Conservation (phyloP, 2,329 filamentous ascomycete genomes). For the Fusarium fujikuroi region DNA sequence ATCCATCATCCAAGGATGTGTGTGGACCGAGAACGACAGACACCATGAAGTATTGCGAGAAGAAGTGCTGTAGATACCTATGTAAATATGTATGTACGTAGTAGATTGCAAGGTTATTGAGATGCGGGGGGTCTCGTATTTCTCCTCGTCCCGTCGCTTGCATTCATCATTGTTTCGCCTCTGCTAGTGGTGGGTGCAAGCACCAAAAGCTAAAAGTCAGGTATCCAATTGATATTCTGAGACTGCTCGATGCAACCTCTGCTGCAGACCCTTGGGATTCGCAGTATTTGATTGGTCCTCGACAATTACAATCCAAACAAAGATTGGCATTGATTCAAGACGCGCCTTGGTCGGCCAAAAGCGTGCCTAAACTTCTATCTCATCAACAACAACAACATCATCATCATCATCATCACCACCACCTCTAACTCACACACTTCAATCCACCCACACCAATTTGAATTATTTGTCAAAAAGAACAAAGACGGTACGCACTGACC, state of each 20-base stretch:
- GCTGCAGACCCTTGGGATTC: constrained; percentile 11
- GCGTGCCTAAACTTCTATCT: constrained; percentile 21
- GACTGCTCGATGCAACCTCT: constrained; percentile 3
- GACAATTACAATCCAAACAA: constrained; percentile 39
- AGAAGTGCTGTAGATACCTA: background rate
- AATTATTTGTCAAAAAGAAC: background rate
- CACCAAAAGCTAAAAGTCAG: constrained; percentile 4
- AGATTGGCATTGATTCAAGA: constrained; percentile 1
- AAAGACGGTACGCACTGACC: constrained; percentile 2
- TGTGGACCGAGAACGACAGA: background rate
- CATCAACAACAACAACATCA: background rate
- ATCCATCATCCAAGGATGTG: background rate
- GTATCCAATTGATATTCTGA: constrained; percentile 4
- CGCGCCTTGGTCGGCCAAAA: constrained; percentile 25
- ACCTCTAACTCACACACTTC: background rate
- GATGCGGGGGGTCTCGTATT: constrained; percentile 8
- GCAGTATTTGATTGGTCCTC: constrained; percentile 37
- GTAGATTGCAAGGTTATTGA: background rate
- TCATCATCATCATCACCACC: background rate
- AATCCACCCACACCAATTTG: constrained; percentile 18
- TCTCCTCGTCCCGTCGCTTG: background rate
- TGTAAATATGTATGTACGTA: background rate
- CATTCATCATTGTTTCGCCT: background rate
- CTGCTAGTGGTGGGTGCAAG: constrained; percentile 11
- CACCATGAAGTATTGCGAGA: constrained; percentile 3